These are phyloP conservation scores for Quercus ilex DNA, from an alignment of 306 rosid species.

Conservation along the genomic window DNA sequence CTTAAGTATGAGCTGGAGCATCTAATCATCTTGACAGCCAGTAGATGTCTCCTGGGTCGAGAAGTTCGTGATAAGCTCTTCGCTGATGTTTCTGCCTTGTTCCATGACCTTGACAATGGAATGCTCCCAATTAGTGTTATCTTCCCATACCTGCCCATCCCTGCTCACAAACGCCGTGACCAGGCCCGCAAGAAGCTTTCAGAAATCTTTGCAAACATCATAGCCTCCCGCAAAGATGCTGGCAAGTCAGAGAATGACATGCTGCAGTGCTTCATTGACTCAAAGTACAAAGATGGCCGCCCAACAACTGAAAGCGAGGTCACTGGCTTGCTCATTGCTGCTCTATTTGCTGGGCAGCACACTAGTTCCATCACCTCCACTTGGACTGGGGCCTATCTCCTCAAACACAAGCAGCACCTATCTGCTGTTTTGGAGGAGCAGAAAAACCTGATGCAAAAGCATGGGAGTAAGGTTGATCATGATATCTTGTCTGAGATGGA, in stretches of 20 bases:
- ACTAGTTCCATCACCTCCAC: slow-evolving; percentile 95
- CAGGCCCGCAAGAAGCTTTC: slow-evolving; percentile 78
- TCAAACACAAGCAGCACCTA: slow-evolving; percentile 59
- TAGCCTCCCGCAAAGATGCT: slow-evolving; percentile 57
- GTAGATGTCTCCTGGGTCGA: slow-evolving; percentile 88
- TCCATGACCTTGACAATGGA: slow-evolving; percentile 92
- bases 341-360: slow-evolving; percentile 89
- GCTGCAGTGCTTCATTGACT: slow-evolving; percentile 92
- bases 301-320: slow-evolving; percentile 81
- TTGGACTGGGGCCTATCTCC: slow-evolving; percentile 95
- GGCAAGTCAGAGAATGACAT: slow-evolving; percentile 74
- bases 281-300: slow-evolving; percentile 94
- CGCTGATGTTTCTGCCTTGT: slow-evolving; percentile 87
- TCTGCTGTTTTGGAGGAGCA: slow-evolving; percentile 79
- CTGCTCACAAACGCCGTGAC: slow-evolving; percentile 89
- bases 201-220: slow-evolving; percentile 67
- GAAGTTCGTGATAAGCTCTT: slow-evolving; percentile 97
- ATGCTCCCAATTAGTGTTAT: slow-evolving; percentile 88
- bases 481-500: slow-evolving; percentile 97
- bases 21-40: slow-evolving; percentile 88
- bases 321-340: slow-evolving; percentile 91
- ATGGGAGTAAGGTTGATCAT: slow-evolving; percentile 78
- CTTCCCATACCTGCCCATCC: slow-evolving; percentile 88
- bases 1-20: slow-evolving; percentile 95
- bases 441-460: slow-evolving; percentile 57